Evolutionary conservation across 192 early-diverging fungal genomes (phyloP).

Genomic region (Backusella tuberculispora): DNA sequence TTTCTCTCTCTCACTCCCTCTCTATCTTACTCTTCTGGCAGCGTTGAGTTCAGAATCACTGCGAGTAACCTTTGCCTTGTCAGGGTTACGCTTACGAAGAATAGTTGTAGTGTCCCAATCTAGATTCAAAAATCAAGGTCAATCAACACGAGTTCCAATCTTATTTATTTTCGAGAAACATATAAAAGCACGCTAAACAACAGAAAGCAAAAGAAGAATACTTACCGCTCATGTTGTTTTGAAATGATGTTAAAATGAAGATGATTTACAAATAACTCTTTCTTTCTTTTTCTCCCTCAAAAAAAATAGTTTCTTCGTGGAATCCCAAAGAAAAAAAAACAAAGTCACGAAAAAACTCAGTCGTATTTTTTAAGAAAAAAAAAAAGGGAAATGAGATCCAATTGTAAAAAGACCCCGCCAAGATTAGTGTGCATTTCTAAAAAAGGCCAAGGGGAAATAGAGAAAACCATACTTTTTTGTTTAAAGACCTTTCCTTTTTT

Average conservation of each 20-base stretch:
- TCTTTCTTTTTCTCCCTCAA: not conserved
- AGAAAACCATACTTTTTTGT: no score
- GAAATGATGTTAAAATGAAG: not conserved
- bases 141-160: no score
- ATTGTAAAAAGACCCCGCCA: no score
- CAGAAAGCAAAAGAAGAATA: no score
- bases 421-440: no score
- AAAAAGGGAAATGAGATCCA: no score
- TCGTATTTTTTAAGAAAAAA: no score
- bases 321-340: conserved; percentile 7
- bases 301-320: not conserved
- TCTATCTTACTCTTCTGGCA: conserved; percentile 60
- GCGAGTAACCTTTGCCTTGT: conserved; percentile 61
- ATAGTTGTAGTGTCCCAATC: conserved; percentile 79
- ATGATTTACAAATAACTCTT: not conserved
- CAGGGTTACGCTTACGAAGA: conserved; percentile 73
- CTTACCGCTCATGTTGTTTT: not conserved
- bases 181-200: no score
- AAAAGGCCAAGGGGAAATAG: no score
- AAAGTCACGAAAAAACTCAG: not conserved
- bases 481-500: no score
- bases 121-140: not conserved
- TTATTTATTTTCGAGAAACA: no score
- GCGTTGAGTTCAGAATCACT: conserved; percentile 69
- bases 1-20: no score